These are phyloP conservation scores for Otatea glauca DNA, from an alignment of 176 grass and related monocot species.

Conservation along the genomic window DNA sequence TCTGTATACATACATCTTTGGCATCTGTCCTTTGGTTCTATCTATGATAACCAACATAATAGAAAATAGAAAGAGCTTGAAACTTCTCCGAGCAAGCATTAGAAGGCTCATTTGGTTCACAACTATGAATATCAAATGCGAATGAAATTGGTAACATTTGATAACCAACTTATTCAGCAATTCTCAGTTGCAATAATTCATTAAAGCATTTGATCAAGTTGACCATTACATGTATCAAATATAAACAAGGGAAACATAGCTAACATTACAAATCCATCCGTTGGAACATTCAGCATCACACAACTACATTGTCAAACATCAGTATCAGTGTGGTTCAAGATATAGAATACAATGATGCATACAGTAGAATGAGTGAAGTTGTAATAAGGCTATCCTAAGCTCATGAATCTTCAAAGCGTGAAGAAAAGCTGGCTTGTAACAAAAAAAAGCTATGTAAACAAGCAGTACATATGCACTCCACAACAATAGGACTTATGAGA, in stretches of 20 bases:
- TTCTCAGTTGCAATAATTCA: conserved; percentile 43
- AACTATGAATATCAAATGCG: neutral
- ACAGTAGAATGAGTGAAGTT: neutral
- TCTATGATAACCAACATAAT: conserved; percentile 3
- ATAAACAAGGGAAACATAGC: conserved; percentile 11
- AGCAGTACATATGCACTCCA: neutral
- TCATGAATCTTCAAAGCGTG: neutral
- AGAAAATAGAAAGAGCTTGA: conserved; percentile 1
- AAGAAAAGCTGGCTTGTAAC: neutral
- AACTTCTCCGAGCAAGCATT: neutral
- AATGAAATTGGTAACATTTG: neutral
- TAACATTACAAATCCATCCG: conserved; percentile 3
- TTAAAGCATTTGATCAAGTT: conserved; percentile 9
- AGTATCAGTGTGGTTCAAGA: neutral
- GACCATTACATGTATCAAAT: conserved; percentile 28
- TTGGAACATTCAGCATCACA: conserved; percentile 26
- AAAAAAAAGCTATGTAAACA: neutral
- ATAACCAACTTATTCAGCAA: conserved; percentile 2
- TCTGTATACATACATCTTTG: conserved; percentile 75
- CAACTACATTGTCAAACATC: conserved; percentile 7
- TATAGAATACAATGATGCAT: neutral
- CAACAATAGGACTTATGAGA: neutral
- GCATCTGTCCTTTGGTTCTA: conserved; percentile 51
- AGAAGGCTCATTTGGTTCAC: conserved; percentile 10
- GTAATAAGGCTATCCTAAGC: neutral